Percentiles rank a stretch among this genome's conserved stretches.
These are phyloP conservation scores for Agrocybe chaxingu DNA, from an alignment of 768 basidiomycete species.

Conservation along the genomic window DNA sequence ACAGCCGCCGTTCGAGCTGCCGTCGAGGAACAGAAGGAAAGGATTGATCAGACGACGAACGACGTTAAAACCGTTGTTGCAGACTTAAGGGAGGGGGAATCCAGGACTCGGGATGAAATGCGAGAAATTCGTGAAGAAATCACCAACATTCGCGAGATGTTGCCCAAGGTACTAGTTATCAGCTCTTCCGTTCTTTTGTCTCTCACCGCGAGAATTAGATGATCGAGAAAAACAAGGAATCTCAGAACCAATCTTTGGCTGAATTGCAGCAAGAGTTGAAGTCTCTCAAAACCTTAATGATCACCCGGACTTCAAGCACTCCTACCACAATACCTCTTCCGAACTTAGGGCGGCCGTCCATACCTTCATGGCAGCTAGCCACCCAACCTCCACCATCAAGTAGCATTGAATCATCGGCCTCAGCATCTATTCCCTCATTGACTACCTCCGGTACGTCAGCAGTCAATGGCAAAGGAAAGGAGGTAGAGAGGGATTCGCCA, in stretches of 20 bases:
- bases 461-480: conserved; percentile 59
- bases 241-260: conserved; percentile 74
- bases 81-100: conserved; percentile 77
- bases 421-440: conserved; percentile 14
- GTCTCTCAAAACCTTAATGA: conserved; percentile 85
- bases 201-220: conserved; percentile 50
- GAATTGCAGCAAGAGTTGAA: conserved; percentile 94
- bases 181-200: not conserved
- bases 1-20: conserved; percentile 68
- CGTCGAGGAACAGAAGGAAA: conserved; percentile 73
- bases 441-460: conserved; percentile 4
- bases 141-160: conserved; percentile 83
- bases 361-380: conserved; percentile 91
- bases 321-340: conserved; percentile 47
- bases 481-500: conserved; percentile 29
- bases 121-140: conserved; percentile 90
- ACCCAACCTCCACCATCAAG: conserved; percentile 19
- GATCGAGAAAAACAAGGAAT: conserved; percentile 90
- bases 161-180: conserved; percentile 74
- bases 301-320: conserved; percentile 57
- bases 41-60: conserved; percentile 66
- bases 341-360: conserved; percentile 59
- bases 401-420: conserved; percentile 10
- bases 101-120: conserved; percentile 82
- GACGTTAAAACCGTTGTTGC: conserved; percentile 71